Evolutionary conservation across 2,329 filamentous ascomycete genomes (phyloP).

Genomic region (Trichoderma breve): DNA sequence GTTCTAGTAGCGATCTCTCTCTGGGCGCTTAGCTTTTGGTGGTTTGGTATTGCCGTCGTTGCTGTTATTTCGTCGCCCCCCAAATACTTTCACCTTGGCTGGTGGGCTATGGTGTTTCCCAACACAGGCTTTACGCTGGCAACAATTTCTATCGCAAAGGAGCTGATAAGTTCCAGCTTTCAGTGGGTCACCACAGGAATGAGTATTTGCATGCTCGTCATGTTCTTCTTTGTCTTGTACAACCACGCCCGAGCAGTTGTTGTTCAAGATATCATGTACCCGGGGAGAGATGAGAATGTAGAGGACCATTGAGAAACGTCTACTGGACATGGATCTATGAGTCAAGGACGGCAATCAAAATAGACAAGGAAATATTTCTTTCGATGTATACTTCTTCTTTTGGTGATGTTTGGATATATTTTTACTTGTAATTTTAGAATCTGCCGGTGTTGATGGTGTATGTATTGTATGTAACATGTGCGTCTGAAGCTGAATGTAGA

Average conservation of each 20-base stretch:
- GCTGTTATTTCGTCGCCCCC: slow-evolving; percentile 39
- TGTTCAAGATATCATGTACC: slow-evolving; percentile 55
- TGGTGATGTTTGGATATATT: background rate
- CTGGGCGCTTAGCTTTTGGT: slow-evolving; percentile 62
- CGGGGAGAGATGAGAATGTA: slow-evolving; percentile 54
- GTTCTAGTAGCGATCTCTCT: slow-evolving; percentile 55
- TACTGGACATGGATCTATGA: no score
- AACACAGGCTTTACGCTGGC: slow-evolving; percentile 59
- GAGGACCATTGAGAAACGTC: slow-evolving; percentile 35
- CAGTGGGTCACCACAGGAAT: slow-evolving; percentile 50
- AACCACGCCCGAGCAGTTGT: slow-evolving; percentile 46
- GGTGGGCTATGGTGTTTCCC: slow-evolving; percentile 64
- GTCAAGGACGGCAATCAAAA: background rate
- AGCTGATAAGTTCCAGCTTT: slow-evolving; percentile 45
- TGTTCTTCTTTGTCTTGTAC: slow-evolving; percentile 45
- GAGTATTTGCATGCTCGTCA: slow-evolving; percentile 44
- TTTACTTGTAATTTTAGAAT: background rate
- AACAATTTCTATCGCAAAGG: slow-evolving; percentile 53
- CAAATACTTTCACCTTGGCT: slow-evolving; percentile 58
- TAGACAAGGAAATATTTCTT: background rate
- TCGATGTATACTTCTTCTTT: background rate
- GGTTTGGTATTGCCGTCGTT: slow-evolving; percentile 46
- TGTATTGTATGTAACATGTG: background rate
- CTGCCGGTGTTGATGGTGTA: background rate
- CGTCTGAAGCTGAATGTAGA: background rate